Evolutionary conservation across 169 alveolate species (phyloP), one percentile per base, ranked within the genome.

Genomic region (Plasmodium berghei): DNA sequence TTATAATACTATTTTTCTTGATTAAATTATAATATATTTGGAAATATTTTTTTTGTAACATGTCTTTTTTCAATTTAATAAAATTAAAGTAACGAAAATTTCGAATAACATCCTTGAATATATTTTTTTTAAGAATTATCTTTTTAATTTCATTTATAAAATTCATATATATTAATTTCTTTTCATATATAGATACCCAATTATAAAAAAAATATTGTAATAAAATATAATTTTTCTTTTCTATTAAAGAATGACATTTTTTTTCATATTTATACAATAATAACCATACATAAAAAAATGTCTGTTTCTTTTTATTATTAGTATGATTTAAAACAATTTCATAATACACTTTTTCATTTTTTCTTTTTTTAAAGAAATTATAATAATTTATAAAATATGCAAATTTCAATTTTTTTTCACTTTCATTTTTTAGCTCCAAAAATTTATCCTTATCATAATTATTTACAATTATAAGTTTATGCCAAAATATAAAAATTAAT

Each of bases 271-370:
- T 62, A 34, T 75, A 63, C 2, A 75, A 49, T 20, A 75, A 75
- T 22, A 75, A 20, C 89, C 89, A 75, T 16, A 75, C 75, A 49
- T 75, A 75, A 67, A 75, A 75, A 63, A 75, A 75, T 1, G 75
- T 62, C 26, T 42, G 72, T 16, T 75, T 75, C 14, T 18, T 75
- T 42, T 75, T 75, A 46, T 49, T 58, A 63, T 75, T 75, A 48
- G 69, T 62, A 12, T 49, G 74, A n/a, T 75, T 75, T 45, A 24
- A 22, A 45, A 75, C 56, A 20, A 63, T 45, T 54, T 34, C 16
- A 22, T 28, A 75, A 22, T 48, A 34, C 14, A 24, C 2, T 48
- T 45, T 75, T 46, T 75, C 89, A 14, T 67, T 63, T 16, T 46
- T 75, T n/a, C 34, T 75, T 12, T 52, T 24, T 24, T n/a, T 12